phyloP scores from a whole-genome alignment of 2,329 filamentous ascomycete species.

The Alternaria triticimaculans region DNA sequence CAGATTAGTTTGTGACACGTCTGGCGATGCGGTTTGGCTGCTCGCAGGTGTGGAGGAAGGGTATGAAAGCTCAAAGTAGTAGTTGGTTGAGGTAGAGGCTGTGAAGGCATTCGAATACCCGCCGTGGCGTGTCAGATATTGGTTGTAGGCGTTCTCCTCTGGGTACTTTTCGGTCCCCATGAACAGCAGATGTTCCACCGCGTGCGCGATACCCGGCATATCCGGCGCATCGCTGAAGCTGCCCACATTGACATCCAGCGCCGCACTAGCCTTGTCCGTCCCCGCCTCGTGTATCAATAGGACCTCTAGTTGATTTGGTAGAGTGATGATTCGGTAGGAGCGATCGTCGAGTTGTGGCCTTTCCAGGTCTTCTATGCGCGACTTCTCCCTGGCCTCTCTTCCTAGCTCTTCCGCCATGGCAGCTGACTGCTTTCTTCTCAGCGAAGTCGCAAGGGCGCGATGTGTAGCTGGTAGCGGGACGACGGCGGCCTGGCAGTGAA shows the following conservation, averaged over 20 bases:
- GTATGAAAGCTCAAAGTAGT: conserved; percentile 93
- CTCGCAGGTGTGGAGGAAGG: conserved; percentile 65
- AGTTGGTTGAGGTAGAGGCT: conserved; percentile 91
- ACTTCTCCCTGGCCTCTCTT: conserved; percentile 29
- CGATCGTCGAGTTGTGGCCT: conserved; percentile 86
- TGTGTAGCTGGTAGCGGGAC: conserved; percentile 13
- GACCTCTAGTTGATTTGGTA: conserved; percentile 87
- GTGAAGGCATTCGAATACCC: conserved; percentile 96
- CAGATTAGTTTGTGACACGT: conserved; percentile 46
- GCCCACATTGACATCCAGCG: conserved; percentile 94
- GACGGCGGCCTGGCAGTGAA: conserved; percentile 16
- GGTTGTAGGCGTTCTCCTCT: conserved; percentile 78
- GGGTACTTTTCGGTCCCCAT: conserved; percentile 99
- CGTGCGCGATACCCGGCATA: conserved; percentile 94
- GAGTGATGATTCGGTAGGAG: conserved; percentile 82
- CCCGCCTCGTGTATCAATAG: conserved; percentile 91
- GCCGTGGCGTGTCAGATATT: conserved; percentile 88
- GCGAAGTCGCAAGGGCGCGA: conserved; percentile 14
- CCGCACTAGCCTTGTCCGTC: conserved; percentile 95
- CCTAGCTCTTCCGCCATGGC: conserved; percentile 42
- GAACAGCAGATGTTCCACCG: conserved; percentile 94
- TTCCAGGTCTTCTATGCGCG: conserved; percentile 70
- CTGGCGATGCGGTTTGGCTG: conserved; percentile 53
- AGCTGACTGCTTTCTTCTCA: conserved; percentile 7
- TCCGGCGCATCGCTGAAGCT: conserved; percentile 91